Evolutionary conservation across 805 yeast species (phyloP), one percentile per base, ranked within the genome.

Genomic region (Cyberlindnera subsufficiens): DNA sequence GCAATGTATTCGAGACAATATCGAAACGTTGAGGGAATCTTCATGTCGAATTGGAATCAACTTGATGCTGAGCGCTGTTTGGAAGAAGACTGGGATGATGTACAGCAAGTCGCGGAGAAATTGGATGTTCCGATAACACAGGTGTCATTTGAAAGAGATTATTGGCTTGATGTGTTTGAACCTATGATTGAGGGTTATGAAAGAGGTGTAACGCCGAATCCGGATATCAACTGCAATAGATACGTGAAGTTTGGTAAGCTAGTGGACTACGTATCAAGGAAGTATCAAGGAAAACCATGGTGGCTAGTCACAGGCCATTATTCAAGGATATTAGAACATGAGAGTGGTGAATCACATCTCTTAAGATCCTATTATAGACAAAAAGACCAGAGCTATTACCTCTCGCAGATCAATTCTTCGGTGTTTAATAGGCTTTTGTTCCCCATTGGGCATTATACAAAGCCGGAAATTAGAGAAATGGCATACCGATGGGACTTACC

Each of bases 251-350:
- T 93, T 66, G 98, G 99, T 3, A 73, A 70, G 42, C 69, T 93
- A 64, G 62, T 80, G 5, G 75, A 80, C 15, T 74, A 78, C 55
- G 60, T 88, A 31, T 58, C 69, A 30, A 34, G 50, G 1, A 66
- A 62, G 42, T 68, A 71, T 47, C 35, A 50, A 2, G 60, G 57
- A 7, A 59, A 62, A 32, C 42, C 45, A 18, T 88, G 93, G 82
- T 87, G 95, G 95, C 62, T 93, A 11, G 96, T 86, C 2, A 88
- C 96, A 0, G 99, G 95, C 8, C 95, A 86, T 59, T 86, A 86
- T 58, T 72, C 88, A 0, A 60, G 86, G 45, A 61, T 82, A 14
- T 66, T 75, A 63, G 56, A 54, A 25, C 60, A 66, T 40, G 42
- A 42, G 1, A 18, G 52, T 3, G 63, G 62, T 1, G 63, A 69